Evolutionary conservation across 768 basidiomycete genomes (phyloP).

Genomic region (Hypholoma sublateritium): DNA sequence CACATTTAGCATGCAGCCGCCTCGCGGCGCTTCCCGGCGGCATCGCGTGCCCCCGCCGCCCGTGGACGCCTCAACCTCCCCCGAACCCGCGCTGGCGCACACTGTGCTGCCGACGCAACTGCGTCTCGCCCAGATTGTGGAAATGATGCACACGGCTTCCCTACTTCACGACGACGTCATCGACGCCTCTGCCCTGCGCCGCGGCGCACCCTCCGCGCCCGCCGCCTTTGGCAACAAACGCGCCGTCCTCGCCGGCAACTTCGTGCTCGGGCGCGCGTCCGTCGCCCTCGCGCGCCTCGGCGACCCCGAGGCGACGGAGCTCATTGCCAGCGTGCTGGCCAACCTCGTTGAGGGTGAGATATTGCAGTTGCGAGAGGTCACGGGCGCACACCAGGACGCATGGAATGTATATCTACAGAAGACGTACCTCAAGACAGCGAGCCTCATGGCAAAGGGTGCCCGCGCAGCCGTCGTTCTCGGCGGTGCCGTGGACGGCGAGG

Average conservation of each 20-base stretch:
- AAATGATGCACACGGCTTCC: constrained; percentile 96
- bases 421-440: constrained; percentile 93
- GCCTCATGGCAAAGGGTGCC: constrained; percentile 89
- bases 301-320: constrained; percentile 81
- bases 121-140: constrained; percentile 91
- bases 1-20: constrained; percentile 35
- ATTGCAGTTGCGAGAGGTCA: constrained; percentile 70
- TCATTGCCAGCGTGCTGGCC: constrained; percentile 82
- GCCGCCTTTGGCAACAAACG: constrained; percentile 85
- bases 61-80: constrained; percentile 23
- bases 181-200: constrained; percentile 76
- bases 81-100: constrained; percentile 14
- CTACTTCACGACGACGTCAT: constrained; percentile 97
- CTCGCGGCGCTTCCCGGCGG: constrained; percentile 10
- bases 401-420: constrained; percentile 89
- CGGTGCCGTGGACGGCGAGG: constrained; percentile 78
- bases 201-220: constrained; percentile 78
- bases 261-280: constrained; percentile 83
- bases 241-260: constrained; percentile 87
- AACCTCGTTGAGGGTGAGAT: constrained; percentile 96
- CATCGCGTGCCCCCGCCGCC: constrained; percentile 28
- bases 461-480: constrained; percentile 88
- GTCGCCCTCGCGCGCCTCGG: constrained; percentile 81
- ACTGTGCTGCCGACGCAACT: constrained; percentile 77
- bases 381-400: constrained; percentile 35